Percentiles rank a stretch among this genome's conserved stretches.
Conservation (phyloP, 1,139 yeast genomes). For the Suzukiozyma palmioleophila region DNA sequence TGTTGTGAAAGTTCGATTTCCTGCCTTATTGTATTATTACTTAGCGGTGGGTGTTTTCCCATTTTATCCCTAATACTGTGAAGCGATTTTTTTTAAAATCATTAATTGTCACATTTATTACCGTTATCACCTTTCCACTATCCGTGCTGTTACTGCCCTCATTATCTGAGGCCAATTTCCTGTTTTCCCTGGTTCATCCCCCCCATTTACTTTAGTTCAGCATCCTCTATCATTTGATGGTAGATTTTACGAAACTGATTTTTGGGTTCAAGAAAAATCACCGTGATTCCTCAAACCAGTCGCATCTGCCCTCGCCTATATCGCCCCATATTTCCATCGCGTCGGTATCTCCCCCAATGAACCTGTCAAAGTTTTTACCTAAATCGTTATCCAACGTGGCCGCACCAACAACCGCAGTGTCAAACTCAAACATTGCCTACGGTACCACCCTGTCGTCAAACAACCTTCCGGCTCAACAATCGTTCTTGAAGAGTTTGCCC, state of each 20-base stretch:
- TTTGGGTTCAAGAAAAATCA: slow-evolving; percentile 47
- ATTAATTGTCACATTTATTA: too few species aligned
- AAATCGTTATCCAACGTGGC: slow-evolving; percentile 29
- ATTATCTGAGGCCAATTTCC: too few species aligned
- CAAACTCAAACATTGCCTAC: slow-evolving; percentile 58
- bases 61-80: too few species aligned
- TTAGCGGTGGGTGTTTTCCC: too few species aligned
- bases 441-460: slow-evolving; percentile 52
- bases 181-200: too few species aligned
- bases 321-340: background rate
- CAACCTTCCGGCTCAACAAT: slow-evolving; percentile 15
- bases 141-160: too few species aligned
- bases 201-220: too few species aligned
- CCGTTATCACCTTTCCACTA: too few species aligned
- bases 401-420: slow-evolving; percentile 65
- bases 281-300: background rate
- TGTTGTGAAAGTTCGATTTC: too few species aligned
- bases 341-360: slow-evolving; percentile 7
- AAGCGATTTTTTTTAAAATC: too few species aligned
- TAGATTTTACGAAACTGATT: slow-evolving; percentile 59
- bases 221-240: slow-evolving; percentile 30
- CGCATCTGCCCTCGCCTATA: too few species aligned
- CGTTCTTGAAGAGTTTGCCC: slow-evolving; percentile 6
- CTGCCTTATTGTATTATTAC: too few species aligned
- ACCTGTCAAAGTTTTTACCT: slow-evolving; percentile 27